Evolutionary conservation across 192 early-diverging fungal genomes (phyloP).

Genomic region (Coemansia interrupta): DNA sequence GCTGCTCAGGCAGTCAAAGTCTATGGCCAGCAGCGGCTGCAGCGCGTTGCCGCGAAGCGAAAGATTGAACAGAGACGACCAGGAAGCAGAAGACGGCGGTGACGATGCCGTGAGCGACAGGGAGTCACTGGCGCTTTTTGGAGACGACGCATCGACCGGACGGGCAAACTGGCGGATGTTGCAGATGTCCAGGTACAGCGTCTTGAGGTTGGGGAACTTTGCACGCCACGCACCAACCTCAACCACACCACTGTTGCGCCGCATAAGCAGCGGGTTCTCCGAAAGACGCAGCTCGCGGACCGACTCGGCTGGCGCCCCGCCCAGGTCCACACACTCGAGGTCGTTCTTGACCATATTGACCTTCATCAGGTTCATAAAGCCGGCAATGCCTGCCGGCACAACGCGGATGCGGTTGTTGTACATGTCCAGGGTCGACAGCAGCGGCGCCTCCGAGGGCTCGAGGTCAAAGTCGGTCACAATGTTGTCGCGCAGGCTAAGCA

Average conservation of each 20-base stretch:
- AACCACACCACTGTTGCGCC: conserved; percentile 28
- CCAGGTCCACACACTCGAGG: conserved; percentile 35
- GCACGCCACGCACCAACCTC: conserved; percentile 31
- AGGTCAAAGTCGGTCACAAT: conserved; percentile 35
- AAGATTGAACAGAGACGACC: conserved; percentile 43
- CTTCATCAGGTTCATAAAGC: conserved; percentile 27
- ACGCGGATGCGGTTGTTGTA: conserved; percentile 45
- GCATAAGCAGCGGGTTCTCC: conserved; percentile 44
- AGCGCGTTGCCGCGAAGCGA: conserved; percentile 44
- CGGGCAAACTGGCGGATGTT: conserved; percentile 32
- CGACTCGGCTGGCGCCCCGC: conserved; percentile 26
- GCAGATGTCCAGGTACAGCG: conserved; percentile 47
- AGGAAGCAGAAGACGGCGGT: conserved; percentile 1
- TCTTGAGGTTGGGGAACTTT: conserved; percentile 43
- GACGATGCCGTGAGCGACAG: background rate
- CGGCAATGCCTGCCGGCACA: conserved; percentile 34
- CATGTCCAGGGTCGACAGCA: conserved; percentile 38
- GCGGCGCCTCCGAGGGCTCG: conserved; percentile 27
- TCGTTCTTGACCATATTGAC: conserved; percentile 45
- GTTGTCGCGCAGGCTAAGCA: conserved; percentile 44
- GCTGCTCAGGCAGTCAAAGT: conserved; percentile 28
- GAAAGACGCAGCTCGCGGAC: conserved; percentile 47
- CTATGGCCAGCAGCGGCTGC: conserved; percentile 29
- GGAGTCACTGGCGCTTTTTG: background rate
- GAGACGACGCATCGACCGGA: background rate